Evolutionary conservation across 768 basidiomycete genomes (phyloP), one percentile per base, ranked within the genome.

Genomic region (Holtermannia corniformis): DNA sequence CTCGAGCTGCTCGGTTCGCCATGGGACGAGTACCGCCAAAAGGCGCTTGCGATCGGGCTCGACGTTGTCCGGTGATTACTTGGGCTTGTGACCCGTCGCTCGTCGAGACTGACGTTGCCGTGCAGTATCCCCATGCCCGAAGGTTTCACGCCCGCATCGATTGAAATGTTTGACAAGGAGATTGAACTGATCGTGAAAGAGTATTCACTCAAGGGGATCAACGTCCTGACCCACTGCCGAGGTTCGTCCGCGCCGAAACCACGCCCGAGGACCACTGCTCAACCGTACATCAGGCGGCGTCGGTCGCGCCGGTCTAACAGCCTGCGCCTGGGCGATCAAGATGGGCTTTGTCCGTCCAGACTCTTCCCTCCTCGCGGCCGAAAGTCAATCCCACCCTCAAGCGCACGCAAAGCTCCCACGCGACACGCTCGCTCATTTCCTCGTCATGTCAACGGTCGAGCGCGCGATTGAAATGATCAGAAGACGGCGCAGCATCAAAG

Each of bases 251-350:
- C 3, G 10, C 14, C 19, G 4, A 11, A 19, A 1, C 48, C 19
- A 32, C 5, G 24, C 13, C 26, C 12, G 22, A 7, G 42, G 21
- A 44, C 21, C 11, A 26, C 41, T 26, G 44, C 37, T 41, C 44
- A 28, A 27, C 48, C 5, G n/a, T 37, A n/a, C 12, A 37, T 32
- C 26, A 68, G 67, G 66, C 49, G 93, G 93, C 3, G 85, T 97
- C 5, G 92, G 92, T 2, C 80, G 92, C 16, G 93, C 92, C 0
- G 93, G 92, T 0, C 78, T 96, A 22, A 78, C 96, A 43, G 91
- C 90, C 1, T 87, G 85, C 60, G 89, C 86, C 63, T 96, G 92
- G 92, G 78, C 87, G 68, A 77, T 93, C 54, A 88, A 87, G 70
- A 81, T 95, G 56, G 92, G 91, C 3, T 77, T 95, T n/a, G 65